Conservation (phyloP, 257 asterid genomes). For the Solanum gandarillasii region DNA sequence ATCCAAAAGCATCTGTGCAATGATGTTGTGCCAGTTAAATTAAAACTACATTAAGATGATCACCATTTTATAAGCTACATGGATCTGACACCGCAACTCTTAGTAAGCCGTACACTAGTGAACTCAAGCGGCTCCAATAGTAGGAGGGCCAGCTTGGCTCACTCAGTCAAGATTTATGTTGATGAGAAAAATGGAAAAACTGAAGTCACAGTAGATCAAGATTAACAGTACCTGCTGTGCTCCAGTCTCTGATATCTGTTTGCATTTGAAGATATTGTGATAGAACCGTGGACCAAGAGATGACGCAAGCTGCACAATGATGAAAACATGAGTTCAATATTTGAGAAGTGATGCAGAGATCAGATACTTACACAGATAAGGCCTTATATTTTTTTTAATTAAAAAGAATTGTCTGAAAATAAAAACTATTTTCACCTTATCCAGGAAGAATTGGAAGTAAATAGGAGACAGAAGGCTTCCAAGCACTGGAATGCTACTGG, state of each 20-base stretch:
- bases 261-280: slow-evolving; percentile 89
- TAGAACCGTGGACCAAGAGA: slow-evolving; percentile 94
- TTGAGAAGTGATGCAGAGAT: not conserved
- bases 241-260: slow-evolving; percentile 96
- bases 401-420: not conserved
- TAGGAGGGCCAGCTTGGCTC: not conserved
- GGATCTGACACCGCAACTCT: not conserved
- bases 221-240: slow-evolving; percentile 68
- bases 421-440: slow-evolving; percentile 32
- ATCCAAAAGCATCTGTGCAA: slow-evolving; percentile 88
- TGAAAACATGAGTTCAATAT: not conserved
- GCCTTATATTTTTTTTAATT: not conserved
- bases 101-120: not conserved
- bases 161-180: not conserved
- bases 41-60: not conserved
- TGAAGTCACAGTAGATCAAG: not conserved
- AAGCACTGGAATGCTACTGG: slow-evolving; percentile 86
- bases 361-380: not conserved
- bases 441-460: slow-evolving; percentile 93
- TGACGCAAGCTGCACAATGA: slow-evolving; percentile 71
- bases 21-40: not conserved
- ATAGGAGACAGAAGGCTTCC: slow-evolving; percentile 90
- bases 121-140: not conserved
- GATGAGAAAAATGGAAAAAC: not conserved
- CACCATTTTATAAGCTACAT: not conserved